Evolutionary conservation across 164 flowering plant species (phyloP), one percentile per base, ranked within the genome.

Genomic region (Berberis thunbergii): DNA sequence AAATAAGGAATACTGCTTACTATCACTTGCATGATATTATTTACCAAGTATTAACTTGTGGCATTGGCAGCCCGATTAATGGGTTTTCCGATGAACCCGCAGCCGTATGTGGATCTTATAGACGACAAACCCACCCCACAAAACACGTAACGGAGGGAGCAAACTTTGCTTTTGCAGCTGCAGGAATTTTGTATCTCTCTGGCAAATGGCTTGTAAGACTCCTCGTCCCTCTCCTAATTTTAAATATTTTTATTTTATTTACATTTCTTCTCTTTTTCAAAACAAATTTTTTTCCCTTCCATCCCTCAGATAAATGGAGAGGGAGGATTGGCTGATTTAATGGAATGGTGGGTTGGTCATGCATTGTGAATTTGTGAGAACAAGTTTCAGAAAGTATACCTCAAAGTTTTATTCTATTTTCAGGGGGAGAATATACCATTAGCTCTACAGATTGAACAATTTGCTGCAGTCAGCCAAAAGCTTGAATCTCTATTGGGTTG

Each of bases 391-490:
- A 26, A 26, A 26, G 26, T 26, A n/a, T n/a, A 26, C 26, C 26
- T 26, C 26, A 26, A 1, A 6, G 5, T 26, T 26, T 26, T 26
- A 26, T 26, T 26, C 0, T 26, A 26, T 26, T 5, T 59, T 9
- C 69, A 70, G 72, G 60, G 54, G 50, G 70, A 53, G 38, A 74
- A 71, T 2, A 44, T 80, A 5, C 26, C 76, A 8, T 41, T 79
- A 70, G 49, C 65, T 6, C 67, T 73, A 59, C 88, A 84, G 64
- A 66, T 80, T 13, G 58, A 64, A 55, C 84, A 84, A 43, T 74
- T 80, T 52, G 61, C 57, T 1, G 13, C 50, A 4, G 70, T 79
- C 40, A 60, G 58, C 26, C 4, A 45, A 41, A 59, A 67, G 54
- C 72, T 82, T 26, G 50, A 56, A 3, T 62, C 45, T 4, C n/a